phyloP scores from a whole-genome alignment of 2,329 filamentous ascomycete genomes.

The Ophiostoma piceae region DNA sequence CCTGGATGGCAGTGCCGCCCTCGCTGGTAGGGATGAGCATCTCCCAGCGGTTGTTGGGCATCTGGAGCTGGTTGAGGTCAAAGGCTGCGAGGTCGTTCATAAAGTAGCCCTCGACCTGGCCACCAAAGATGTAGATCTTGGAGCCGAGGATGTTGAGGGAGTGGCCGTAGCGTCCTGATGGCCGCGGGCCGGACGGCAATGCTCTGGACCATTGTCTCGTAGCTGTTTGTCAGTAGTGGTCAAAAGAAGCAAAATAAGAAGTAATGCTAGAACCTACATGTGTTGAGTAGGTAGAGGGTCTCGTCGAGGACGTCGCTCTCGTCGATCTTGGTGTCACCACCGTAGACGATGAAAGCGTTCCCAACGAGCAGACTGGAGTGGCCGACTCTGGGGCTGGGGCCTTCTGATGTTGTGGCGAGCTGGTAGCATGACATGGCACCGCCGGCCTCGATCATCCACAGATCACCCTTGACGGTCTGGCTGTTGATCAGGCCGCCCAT shows the following conservation, averaged over 20 bases:
- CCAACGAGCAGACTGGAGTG: conserved; percentile 91
- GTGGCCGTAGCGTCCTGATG: conserved; percentile 89
- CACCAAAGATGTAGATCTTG: conserved; percentile 95
- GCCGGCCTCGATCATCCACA: conserved; percentile 95
- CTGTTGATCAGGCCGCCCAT: conserved; percentile 97
- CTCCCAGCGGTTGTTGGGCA: conserved; percentile 89
- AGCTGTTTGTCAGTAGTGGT: conserved; percentile 48
- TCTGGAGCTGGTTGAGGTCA: conserved; percentile 90
- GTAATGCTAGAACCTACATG: conserved; percentile 60
- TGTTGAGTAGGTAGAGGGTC: conserved; percentile 93
- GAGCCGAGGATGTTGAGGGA: conserved; percentile 94
- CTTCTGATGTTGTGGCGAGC: conserved; percentile 84
- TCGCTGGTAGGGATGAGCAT: conserved; percentile 75
- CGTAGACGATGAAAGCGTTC: conserved; percentile 98
- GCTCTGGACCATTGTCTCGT: conserved; percentile 97
- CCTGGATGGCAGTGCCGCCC: conserved; percentile 52
- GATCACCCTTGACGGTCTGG: conserved; percentile 89
- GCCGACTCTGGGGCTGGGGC: conserved; percentile 88
- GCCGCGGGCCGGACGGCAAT: conserved; percentile 76
- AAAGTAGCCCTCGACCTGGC: conserved; percentile 94
- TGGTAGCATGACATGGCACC: conserved; percentile 86
- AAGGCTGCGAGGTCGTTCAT: conserved; percentile 97
- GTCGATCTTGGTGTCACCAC: conserved; percentile 95
- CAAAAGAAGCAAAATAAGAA: background rate
- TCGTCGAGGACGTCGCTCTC: conserved; percentile 89